Evolutionary conservation across 1,284 basidiomycete species (phyloP).

Genomic region (Apiotrichum sp.): DNA sequence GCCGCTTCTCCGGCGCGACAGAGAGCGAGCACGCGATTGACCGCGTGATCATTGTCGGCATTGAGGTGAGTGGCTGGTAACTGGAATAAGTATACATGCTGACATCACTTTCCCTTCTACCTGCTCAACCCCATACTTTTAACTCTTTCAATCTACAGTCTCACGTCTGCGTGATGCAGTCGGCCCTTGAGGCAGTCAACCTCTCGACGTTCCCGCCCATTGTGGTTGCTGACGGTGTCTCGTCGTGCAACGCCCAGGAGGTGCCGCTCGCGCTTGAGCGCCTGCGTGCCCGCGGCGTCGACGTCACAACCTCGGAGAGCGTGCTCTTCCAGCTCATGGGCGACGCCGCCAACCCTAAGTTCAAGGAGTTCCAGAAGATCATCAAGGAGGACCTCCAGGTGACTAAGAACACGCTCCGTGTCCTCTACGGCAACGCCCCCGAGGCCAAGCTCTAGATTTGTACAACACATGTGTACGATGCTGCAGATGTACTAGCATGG

Average conservation of each 20-base stretch:
- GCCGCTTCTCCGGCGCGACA: slow-evolving; percentile 5
- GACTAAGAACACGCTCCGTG: slow-evolving; percentile 49
- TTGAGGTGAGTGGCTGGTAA: slow-evolving; percentile 51
- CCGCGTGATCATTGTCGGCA: slow-evolving; percentile 68
- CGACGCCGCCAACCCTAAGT: slow-evolving; percentile 61
- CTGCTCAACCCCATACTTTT: slow-evolving; percentile 11
- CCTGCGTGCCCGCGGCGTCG: slow-evolving; percentile 67
- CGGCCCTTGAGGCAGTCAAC: slow-evolving; percentile 54
- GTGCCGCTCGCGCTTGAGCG: slow-evolving; percentile 51
- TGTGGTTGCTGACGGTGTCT: slow-evolving; percentile 77
- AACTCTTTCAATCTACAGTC: slow-evolving; percentile 45
- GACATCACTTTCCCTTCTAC: neutral
- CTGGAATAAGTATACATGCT: neutral
- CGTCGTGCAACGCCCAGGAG: slow-evolving; percentile 62
- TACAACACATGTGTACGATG: neutral
- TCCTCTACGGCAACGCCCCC: slow-evolving; percentile 11
- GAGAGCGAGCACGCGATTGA: neutral
- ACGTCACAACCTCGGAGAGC: slow-evolving; percentile 75
- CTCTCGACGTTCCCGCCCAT: slow-evolving; percentile 50
- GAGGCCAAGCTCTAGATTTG: slow-evolving; percentile 2
- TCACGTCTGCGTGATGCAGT: slow-evolving; percentile 84
- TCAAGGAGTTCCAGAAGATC: slow-evolving; percentile 66
- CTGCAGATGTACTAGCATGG: no score
- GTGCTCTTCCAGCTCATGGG: slow-evolving; percentile 63
- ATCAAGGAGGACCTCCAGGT: slow-evolving; percentile 69